phyloP scores from a whole-genome alignment of 805 yeast species.

The Hanseniaspora nectarophila region DNA sequence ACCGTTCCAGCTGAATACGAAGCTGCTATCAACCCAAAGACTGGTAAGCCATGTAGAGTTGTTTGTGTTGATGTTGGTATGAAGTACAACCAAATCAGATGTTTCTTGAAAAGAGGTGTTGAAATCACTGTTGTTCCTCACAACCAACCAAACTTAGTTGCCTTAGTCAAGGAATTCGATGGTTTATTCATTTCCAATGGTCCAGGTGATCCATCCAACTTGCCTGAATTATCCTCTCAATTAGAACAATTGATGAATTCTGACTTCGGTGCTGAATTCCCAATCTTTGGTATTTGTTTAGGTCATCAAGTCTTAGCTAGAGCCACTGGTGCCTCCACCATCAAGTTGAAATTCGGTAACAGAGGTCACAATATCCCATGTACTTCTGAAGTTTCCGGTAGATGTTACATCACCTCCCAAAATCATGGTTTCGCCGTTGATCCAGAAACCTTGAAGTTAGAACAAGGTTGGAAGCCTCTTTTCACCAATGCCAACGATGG shows the following conservation, averaged over 20 bases:
- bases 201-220: constrained; percentile 96
- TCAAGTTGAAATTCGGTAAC: constrained; percentile 92
- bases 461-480: constrained; percentile 79
- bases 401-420: constrained; percentile 97
- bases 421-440: constrained; percentile 98
- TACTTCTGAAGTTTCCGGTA: constrained; percentile 77
- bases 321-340: constrained; percentile 88
- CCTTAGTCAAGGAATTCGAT: constrained; percentile 50
- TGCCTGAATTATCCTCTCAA: constrained; percentile 54
- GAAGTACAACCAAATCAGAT: constrained; percentile 94
- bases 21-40: constrained; percentile 31
- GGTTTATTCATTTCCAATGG: constrained; percentile 96
- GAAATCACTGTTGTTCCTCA: constrained; percentile 92
- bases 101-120: constrained; percentile 91
- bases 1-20: constrained; percentile 45
- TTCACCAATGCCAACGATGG: constrained; percentile 94
- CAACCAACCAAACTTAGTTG: constrained; percentile 73
- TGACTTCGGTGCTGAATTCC: constrained; percentile 33
- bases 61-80: constrained; percentile 94
- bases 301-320: constrained; percentile 95
- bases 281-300: constrained; percentile 93
- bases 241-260: constrained; percentile 46
- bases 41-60: constrained; percentile 68
- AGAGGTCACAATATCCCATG: constrained; percentile 98
- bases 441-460: constrained; percentile 43